phyloP scores from a whole-genome alignment of 371 early-diverging fungal species.

The Mucor circinelloides region DNA sequence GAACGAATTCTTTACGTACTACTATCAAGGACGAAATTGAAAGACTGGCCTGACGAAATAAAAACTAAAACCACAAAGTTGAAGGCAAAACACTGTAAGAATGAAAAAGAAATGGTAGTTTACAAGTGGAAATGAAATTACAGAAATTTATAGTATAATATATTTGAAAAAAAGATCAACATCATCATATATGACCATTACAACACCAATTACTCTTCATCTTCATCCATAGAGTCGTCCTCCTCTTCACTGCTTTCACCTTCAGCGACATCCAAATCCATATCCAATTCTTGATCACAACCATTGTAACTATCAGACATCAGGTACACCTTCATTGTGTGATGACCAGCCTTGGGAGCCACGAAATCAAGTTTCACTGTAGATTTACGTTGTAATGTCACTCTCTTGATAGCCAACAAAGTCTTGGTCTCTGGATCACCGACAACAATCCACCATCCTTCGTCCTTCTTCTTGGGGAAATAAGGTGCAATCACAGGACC shows the following conservation, averaged over 20 bases:
- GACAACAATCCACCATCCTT: slow-evolving; percentile 97
- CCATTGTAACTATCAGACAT: slow-evolving; percentile 95
- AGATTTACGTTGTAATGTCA: slow-evolving; percentile 72
- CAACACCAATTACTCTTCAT: slow-evolving; percentile 5
- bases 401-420: slow-evolving; percentile 88
- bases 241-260: slow-evolving; percentile 58
- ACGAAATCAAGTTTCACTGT: slow-evolving; percentile 81
- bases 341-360: slow-evolving; percentile 72
- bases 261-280: slow-evolving; percentile 70
- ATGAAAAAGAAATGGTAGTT: no score
- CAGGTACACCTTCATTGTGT: slow-evolving; percentile 76
- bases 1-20: no score
- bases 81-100: no score
- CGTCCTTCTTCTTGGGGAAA: slow-evolving; percentile 91
- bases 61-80: no score
- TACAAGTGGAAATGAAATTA: no score
- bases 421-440: slow-evolving; percentile 81
- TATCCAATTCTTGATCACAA: slow-evolving; percentile 93
- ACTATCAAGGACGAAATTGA: no score
- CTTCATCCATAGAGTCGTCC: slow-evolving; percentile 38
- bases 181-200: no score
- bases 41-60: no score
- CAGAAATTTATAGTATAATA: no score
- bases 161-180: no score
- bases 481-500: slow-evolving; percentile 89